These are phyloP conservation scores for Puccinia hordei DNA, from an alignment of 1,284 basidiomycete species.

Conservation along the genomic window DNA sequence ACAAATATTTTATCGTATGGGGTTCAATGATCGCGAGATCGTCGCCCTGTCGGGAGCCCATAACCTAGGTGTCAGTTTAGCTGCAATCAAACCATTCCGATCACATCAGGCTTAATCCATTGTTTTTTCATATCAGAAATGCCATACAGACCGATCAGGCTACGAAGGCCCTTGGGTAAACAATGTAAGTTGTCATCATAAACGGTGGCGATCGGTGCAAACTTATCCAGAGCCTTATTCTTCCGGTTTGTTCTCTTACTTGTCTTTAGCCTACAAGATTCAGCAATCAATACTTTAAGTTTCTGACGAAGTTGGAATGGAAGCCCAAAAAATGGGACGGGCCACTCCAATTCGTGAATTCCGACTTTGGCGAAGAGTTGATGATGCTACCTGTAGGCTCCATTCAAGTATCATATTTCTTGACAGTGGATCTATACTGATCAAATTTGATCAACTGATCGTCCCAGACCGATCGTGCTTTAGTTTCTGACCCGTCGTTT, in stretches of 20 bases:
- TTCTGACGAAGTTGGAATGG: constrained; percentile 62
- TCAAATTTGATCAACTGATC: constrained; percentile 55
- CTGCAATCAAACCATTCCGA: constrained; percentile 26
- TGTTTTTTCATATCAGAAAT: constrained; percentile 53
- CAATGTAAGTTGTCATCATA: constrained; percentile 38
- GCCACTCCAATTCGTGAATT: constrained; percentile 62
- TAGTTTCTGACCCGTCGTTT: constrained; percentile 61
- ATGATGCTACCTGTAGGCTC: constrained; percentile 66
- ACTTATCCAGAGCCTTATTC: constrained; percentile 2
- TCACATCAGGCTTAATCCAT: background rate
- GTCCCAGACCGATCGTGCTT: constrained; percentile 59
- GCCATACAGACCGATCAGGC: constrained; percentile 62
- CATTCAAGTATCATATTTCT: background rate
- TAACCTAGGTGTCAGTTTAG: constrained; percentile 61
- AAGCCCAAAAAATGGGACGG: constrained; percentile 64
- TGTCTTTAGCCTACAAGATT: constrained; percentile 63
- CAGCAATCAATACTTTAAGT: constrained; percentile 63
- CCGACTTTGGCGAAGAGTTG: constrained; percentile 62
- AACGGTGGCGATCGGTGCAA: background rate
- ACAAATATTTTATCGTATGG: constrained; percentile 64
- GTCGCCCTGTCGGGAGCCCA: constrained; percentile 66
- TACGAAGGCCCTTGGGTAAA: constrained; percentile 61
- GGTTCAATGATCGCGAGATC: constrained; percentile 65
- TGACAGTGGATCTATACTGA: constrained; percentile 13
- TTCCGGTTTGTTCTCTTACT: constrained; percentile 55